phyloP scores from a whole-genome alignment of 2,329 filamentous ascomycete species.

The Aspergillus pseudoviridinutans region DNA sequence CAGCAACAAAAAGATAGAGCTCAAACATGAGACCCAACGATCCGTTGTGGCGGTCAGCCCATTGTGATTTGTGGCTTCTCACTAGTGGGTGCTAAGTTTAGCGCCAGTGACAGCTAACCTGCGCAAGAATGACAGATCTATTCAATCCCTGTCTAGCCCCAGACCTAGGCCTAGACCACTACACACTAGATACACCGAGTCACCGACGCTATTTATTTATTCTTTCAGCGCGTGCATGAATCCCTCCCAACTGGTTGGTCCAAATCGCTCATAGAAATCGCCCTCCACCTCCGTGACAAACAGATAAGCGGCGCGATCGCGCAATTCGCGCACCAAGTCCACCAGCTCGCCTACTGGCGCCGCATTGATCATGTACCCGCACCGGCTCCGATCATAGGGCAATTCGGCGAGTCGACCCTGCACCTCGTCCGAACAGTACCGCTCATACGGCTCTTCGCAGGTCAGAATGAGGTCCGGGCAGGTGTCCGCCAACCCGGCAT shows the following conservation, averaged over 20 bases:
- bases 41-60: too few relatives aligned
- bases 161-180: too few relatives aligned
- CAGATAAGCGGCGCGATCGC: constrained; percentile 7
- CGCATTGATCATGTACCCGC: constrained; percentile 14
- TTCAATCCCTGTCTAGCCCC: too few relatives aligned
- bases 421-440: constrained; percentile 11
- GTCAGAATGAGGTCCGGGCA: constrained; percentile 11
- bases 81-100: too few relatives aligned
- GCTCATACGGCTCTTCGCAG: constrained; percentile 13
- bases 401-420: constrained; percentile 7
- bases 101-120: too few relatives aligned
- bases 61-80: too few relatives aligned
- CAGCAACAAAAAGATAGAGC: too few relatives aligned
- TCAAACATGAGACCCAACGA: too few relatives aligned
- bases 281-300: constrained; percentile 14
- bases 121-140: background rate
- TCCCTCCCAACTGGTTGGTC: constrained; percentile 7
- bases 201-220: too few relatives aligned
- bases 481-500: constrained; percentile 2
- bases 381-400: constrained; percentile 6
- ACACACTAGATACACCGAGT: too few relatives aligned
- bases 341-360: constrained; percentile 9
- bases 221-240: constrained; percentile 6
- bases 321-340: constrained; percentile 12
- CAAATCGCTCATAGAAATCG: constrained; percentile 17